A percentile compares a stretch with the other conserved stretches of the same genome.
Evolutionary conservation across 1,139 yeast species (phyloP).

Genomic region (Meyerozyma guilliermondii): DNA sequence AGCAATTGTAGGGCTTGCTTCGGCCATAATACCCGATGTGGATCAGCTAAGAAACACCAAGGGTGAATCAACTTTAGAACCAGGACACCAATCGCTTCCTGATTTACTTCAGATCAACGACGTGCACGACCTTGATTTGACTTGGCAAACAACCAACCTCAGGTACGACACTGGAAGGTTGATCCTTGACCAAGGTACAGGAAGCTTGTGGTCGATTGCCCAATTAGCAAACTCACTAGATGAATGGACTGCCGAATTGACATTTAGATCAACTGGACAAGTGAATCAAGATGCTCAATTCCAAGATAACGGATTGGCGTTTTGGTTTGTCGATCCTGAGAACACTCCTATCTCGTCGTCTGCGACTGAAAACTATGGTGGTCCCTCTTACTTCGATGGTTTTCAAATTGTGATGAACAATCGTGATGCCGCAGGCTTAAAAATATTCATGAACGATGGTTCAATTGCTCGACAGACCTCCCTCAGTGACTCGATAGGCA

Average conservation of each 20-base stretch:
- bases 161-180: conserved; percentile 36
- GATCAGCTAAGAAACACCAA: background rate
- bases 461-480: conserved; percentile 17
- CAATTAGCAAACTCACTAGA: conserved; percentile 25
- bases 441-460: conserved; percentile 57
- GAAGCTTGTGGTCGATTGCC: conserved; percentile 47
- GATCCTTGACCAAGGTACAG: conserved; percentile 32
- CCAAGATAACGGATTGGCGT: conserved; percentile 42
- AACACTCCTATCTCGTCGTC: conserved; percentile 18
- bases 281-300: conserved; percentile 20
- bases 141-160: conserved; percentile 30
- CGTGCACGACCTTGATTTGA: conserved; percentile 17
- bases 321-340: conserved; percentile 40
- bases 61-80: conserved; percentile 7
- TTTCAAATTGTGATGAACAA: conserved; percentile 51
- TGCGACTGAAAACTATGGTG: conserved; percentile 39
- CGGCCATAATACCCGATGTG: background rate
- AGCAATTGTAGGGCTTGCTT: background rate
- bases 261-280: conserved; percentile 54
- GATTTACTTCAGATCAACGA: conserved; percentile 21
- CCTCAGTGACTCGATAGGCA: conserved; percentile 40
- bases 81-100: conserved; percentile 30
- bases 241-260: conserved; percentile 58
- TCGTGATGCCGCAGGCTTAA: conserved; percentile 45
- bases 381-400: conserved; percentile 54